Evolutionary conservation across 345 rosid species (phyloP), one percentile per base, ranked within the genome.

Genomic region (Gossypium herbaceum): DNA sequence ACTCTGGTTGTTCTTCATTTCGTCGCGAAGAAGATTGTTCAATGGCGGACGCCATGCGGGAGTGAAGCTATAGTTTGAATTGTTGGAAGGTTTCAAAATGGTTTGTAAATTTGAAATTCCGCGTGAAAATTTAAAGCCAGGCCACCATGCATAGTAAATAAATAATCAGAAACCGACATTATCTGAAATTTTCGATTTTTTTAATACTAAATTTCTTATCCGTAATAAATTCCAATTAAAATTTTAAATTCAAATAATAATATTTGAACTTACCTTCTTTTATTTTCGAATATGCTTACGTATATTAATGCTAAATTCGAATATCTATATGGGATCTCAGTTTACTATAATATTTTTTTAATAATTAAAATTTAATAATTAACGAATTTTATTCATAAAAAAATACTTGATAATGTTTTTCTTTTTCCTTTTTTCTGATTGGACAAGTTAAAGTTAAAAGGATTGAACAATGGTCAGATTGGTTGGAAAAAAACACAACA

Each of bases 1-100:
- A 82, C 54, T 84, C 88, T 19, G 76, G 25, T 59, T 86, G 34
- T 12, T 25, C 88, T 9, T 79, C 88, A 63, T 81, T 66, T 0
- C 82, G 75, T 47, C 70, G 72, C 20, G 83, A 77, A 15, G 73
- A 39, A 55, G 76, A 57, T 59, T 75, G 83, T 72, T 84, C 82
- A 79, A 81, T 73, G 71, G 69, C 25, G n/a, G 81, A 72, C 29
- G 77, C 84, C 84, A 79, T 82, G 59, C 57, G 78, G 58, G 70
- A 61, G 78, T 63, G 70, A 3, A 59, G 43, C 3, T 13, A 11
- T 1, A 15, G 22, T 41, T 50, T 34, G 19, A 55, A 20, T 41
- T 22, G 50, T 57, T 9, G 34, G 12, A 39, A 1, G n/a, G 39
- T 57, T 12, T 57, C 19, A 56, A 56, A 56, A 56, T 34, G 25